Percentiles rank a stretch among this genome's conserved stretches.
phyloP scores from a whole-genome alignment of 2,329 filamentous ascomycete genomes.

The Aspergillaceae sp. region DNA sequence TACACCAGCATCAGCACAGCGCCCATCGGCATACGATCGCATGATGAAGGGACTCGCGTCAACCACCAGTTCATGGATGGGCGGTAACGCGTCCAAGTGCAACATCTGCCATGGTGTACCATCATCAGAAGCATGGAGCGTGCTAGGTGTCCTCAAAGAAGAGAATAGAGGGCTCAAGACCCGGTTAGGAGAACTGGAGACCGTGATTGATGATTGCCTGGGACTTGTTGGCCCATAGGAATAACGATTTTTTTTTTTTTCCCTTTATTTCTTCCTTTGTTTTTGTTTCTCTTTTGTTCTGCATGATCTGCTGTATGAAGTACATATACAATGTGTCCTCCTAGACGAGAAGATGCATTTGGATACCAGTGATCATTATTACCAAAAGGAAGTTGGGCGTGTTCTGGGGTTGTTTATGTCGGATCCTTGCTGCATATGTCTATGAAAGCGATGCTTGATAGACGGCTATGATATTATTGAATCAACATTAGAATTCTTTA shows the following conservation, averaged over 20 bases:
- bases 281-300: neutral
- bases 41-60: conserved; percentile 35
- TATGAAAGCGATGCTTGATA: neutral
- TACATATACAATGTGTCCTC: neutral
- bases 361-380: neutral
- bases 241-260: neutral
- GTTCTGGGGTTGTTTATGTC: too few species aligned
- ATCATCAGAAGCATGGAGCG: conserved; percentile 45
- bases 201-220: conserved; percentile 49
- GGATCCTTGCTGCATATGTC: neutral
- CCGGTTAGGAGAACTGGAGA: conserved; percentile 46
- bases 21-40: conserved; percentile 34
- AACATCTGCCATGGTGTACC: conserved; percentile 34
- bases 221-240: conserved; percentile 39
- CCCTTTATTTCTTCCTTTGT: neutral
- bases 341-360: neutral
- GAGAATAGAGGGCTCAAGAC: conserved; percentile 48
- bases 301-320: neutral
- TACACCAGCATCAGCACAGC: conserved; percentile 13
- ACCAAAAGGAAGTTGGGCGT: too few species aligned
- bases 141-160: conserved; percentile 43
- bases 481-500: too few species aligned
- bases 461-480: neutral
- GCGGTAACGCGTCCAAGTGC: conserved; percentile 26
- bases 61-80: conserved; percentile 22